Percentiles rank a stretch among this genome's conserved stretches.
Conservation (phyloP, 164 flowering plant species). For the Cinnamomum chago region DNA sequence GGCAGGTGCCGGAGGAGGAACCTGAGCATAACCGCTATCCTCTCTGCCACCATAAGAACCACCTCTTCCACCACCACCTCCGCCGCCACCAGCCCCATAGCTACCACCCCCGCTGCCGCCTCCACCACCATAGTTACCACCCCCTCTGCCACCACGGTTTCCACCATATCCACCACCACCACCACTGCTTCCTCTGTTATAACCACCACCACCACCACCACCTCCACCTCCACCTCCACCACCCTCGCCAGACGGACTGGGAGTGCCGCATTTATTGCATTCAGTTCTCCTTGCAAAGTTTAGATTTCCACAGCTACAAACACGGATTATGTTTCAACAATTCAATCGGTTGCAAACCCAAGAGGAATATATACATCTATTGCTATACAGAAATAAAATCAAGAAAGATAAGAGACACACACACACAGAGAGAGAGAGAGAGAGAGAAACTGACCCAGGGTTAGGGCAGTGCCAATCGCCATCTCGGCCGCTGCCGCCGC, state of each 20-base stretch:
- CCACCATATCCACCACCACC: conserved; percentile 21
- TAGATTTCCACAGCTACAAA: conserved; percentile 83
- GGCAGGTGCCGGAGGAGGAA: conserved; percentile 39
- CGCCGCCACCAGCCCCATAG: conserved; percentile 21
- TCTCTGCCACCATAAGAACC: conserved; percentile 54
- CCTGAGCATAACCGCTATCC: conserved; percentile 54
- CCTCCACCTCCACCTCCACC: conserved; percentile 19
- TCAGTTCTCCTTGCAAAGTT: conserved; percentile 88
- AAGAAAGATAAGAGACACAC: not conserved
- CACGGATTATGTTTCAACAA: conserved; percentile 9
- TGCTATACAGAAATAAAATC: not conserved
- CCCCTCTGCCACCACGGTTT: conserved; percentile 23
- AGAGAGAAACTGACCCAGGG: conserved; percentile 36
- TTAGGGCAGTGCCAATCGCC: conserved; percentile 95
- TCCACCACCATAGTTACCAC: conserved; percentile 13
- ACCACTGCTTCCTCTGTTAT: conserved; percentile 12
- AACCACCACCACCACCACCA: conserved; percentile 13
- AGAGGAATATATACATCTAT: conserved; percentile 9
- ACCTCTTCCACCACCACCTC: conserved; percentile 45
- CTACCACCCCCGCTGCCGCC: conserved; percentile 34
- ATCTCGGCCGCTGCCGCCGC: conserved; percentile 73
- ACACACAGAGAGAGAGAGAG: too few species aligned
- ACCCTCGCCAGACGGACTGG: conserved; percentile 49
- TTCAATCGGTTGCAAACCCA: not conserved
- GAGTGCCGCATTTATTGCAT: conserved; percentile 93